Conservation (phyloP, 345 rosid species). For the Pelargonium nanum region DNA sequence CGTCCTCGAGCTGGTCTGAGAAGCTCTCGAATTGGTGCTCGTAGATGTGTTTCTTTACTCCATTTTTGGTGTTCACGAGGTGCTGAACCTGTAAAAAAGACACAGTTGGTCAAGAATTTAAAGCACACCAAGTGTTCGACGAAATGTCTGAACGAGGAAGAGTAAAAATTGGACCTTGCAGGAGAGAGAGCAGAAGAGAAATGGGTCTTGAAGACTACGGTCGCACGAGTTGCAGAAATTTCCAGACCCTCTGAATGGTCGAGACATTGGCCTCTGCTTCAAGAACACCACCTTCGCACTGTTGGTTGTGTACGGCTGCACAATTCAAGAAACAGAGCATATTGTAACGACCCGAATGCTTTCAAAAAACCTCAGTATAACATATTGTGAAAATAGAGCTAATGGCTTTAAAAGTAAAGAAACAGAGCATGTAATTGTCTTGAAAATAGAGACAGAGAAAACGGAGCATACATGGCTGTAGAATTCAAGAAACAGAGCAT, state of each 20-base stretch:
- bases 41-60: neutral
- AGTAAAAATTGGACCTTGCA: slow-evolving; percentile 69
- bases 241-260: slow-evolving; percentile 57
- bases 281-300: slow-evolving; percentile 75
- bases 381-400: too few species aligned
- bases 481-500: too few species aligned
- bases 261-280: slow-evolving; percentile 63
- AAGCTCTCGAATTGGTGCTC: slow-evolving; percentile 1
- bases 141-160: too few species aligned
- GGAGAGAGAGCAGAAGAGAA: slow-evolving; percentile 65
- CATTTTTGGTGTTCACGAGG: neutral
- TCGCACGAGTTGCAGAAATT: slow-evolving; percentile 60
- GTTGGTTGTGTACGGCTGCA: slow-evolving; percentile 70
- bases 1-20: slow-evolving; percentile 8
- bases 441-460: too few species aligned
- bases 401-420: too few species aligned
- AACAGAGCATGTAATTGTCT: too few species aligned
- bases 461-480: too few species aligned
- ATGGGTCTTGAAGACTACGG: slow-evolving; percentile 61
- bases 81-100: slow-evolving; percentile 18
- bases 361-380: too few species aligned
- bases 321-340: too few species aligned
- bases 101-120: too few species aligned
- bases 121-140: too few species aligned
- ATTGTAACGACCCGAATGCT: too few species aligned